A percentile compares a stretch with the other conserved stretches of the same genome.
These are phyloP conservation scores for Podospora pseudopauciseta DNA, from an alignment of 495 filamentous ascomycete genomes.

Conservation along the genomic window DNA sequence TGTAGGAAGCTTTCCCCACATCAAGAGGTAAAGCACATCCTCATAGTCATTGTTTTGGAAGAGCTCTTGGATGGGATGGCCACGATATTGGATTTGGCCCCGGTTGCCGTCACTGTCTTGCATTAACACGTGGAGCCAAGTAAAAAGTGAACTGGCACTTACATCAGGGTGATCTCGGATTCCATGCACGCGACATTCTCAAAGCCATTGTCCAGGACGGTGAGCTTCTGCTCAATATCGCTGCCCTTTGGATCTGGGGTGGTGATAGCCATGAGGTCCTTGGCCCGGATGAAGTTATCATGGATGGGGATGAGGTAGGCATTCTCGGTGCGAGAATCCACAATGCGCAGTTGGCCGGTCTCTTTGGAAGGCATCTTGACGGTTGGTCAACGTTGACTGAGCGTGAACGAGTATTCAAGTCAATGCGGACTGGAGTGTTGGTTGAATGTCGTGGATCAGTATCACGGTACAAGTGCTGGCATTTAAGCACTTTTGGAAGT, in stretches of 20 bases:
- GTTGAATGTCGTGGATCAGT: neutral
- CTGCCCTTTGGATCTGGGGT: neutral
- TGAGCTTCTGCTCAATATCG: constrained; percentile 24
- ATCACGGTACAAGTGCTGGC: neutral
- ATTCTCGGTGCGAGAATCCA: constrained; percentile 6
- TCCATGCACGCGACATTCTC: constrained; percentile 53
- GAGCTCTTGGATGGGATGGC: constrained; percentile 42
- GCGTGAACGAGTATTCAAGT: neutral
- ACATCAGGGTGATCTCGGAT: constrained; percentile 50
- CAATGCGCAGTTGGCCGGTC: constrained; percentile 2
- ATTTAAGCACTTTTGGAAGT: neutral
- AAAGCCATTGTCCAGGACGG: constrained; percentile 52
- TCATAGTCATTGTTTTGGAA: constrained; percentile 37
- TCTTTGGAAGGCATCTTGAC: neutral
- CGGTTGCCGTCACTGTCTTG: constrained; percentile 35
- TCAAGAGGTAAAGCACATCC: constrained; percentile 42
- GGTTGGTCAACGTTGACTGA: neutral
- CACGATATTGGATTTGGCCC: constrained; percentile 41
- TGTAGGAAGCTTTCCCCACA: constrained; percentile 43
- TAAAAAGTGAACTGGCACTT: neutral
- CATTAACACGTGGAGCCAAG: neutral
- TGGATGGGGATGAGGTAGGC: constrained; percentile 4
- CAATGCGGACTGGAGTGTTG: neutral
- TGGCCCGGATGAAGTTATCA: constrained; percentile 3
- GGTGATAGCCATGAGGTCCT: constrained; percentile 3